Evolutionary conservation across 2,329 filamentous ascomycete species (phyloP).

Genomic region (Microsporum ferrugineum): DNA sequence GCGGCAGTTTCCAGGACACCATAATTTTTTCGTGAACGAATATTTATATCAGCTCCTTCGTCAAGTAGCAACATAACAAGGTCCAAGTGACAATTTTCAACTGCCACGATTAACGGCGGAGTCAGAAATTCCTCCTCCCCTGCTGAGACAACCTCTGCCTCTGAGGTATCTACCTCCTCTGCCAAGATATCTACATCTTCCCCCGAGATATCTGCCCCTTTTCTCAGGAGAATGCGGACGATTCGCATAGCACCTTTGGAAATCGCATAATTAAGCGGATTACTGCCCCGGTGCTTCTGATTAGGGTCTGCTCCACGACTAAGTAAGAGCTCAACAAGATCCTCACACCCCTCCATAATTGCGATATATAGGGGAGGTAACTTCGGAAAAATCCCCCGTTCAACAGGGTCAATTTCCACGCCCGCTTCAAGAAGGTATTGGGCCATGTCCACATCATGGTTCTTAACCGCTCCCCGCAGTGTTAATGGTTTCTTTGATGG

Average conservation of each 20-base stretch:
- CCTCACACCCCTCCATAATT: neutral
- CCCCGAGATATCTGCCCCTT: neutral
- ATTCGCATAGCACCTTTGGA: neutral
- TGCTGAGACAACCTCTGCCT: too few species aligned
- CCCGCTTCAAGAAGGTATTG: neutral
- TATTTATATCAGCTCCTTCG: neutral
- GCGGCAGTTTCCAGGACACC: neutral
- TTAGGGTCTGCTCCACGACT: neutral
- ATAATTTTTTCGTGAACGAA: neutral
- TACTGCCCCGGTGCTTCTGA: neutral
- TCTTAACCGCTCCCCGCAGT: neutral
- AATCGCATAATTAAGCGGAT: neutral
- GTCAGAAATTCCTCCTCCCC: neutral
- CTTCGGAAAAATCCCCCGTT: neutral
- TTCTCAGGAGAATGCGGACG: neutral
- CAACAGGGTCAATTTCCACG: neutral
- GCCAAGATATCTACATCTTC: neutral
- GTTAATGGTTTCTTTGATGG: neutral
- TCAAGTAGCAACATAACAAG: neutral
- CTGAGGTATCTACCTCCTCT: neutral
- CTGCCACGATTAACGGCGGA: neutral
- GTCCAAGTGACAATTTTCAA: neutral
- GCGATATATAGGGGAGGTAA: neutral
- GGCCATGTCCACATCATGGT: slow-evolving; percentile 2
- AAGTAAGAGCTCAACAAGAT: neutral